Percentiles rank a stretch among this genome's conserved stretches.
These are phyloP conservation scores for Rickenella mellea DNA, from an alignment of 768 basidiomycete species.

Conservation along the genomic window DNA sequence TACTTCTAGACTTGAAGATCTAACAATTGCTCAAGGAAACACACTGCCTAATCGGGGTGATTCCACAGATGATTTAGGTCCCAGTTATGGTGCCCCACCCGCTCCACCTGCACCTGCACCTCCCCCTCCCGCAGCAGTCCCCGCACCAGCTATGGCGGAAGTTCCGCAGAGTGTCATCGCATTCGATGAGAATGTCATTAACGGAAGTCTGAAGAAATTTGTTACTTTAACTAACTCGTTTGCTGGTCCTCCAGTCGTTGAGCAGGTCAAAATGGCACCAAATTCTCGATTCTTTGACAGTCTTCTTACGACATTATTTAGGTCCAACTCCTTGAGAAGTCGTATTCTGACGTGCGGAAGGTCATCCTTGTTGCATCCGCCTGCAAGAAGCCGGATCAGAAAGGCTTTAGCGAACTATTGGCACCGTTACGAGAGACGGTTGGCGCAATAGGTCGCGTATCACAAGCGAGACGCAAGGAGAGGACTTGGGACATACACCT, in stretches of 20 bases:
- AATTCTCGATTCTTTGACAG: constrained; percentile 3
- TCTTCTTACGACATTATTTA: constrained; percentile 19
- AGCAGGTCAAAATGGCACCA: constrained; percentile 50
- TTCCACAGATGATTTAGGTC: constrained; percentile 13
- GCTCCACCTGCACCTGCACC: constrained; percentile 20
- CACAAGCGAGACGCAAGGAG: constrained; percentile 73
- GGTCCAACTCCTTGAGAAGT: constrained; percentile 59
- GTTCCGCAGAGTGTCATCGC: constrained; percentile 54
- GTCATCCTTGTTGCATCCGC: constrained; percentile 57
- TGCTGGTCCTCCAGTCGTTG: constrained; percentile 57
- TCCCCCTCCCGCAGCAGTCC: constrained; percentile 26
- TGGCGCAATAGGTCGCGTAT: constrained; percentile 66
- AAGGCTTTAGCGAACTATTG: constrained; percentile 47
- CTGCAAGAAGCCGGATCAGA: constrained; percentile 74
- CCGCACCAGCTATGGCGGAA: constrained; percentile 28
- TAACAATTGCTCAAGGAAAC: constrained; percentile 41
- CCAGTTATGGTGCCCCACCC: constrained; percentile 10
- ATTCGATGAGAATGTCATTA: constrained; percentile 66
- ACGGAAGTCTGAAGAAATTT: constrained; percentile 67
- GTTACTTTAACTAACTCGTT: constrained; percentile 62
- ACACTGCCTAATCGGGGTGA: constrained; percentile 11
- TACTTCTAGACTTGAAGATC: constrained; percentile 88
- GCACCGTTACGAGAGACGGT: constrained; percentile 63
- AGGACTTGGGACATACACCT: constrained; percentile 80
- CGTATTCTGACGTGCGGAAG: constrained; percentile 58